Base-by-base conservation (phyloP, 129 eudicot genomes). In the sunflower (Helianthus annuus) region DNA sequence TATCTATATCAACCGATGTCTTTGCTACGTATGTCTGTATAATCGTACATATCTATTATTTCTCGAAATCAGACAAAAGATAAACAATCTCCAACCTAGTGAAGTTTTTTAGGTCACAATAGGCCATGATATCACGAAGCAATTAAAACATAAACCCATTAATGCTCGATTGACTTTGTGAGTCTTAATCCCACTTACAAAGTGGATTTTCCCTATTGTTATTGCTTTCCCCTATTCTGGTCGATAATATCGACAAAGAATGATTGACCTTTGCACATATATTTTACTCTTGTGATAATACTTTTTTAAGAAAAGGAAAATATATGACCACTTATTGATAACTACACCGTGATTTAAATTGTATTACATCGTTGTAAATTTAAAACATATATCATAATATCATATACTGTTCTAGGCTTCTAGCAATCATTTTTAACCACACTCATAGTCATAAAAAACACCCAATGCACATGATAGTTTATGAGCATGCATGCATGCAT, bases 101-200 rank as follows among this genome's bases (percentile, higher is more conserved):
- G 45, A 60, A 11, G 44, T 60, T 12, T 60, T 29, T 60, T 13
- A 27, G 66, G 66, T 60, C 45, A 60, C 2, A 32, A 29, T 13
- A 56, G 13, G 10, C 69, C 48, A 48, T 81, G 76, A 84, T 75
- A 70, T 66, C 86, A 75, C 53, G 65, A 75, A 78, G 80, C 81
- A 76, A 55, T 72, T 40, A 36, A 71, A 71, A 85, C 84, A 78
- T 82, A 66, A 85, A 79, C 64, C 66, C 80, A 79, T 81, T 75
- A 69, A 78, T 65, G 69, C 80, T 75, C 57, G 62, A 69, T 72
- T 79, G 84, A 82, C 83, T 85, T 76, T 69, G 75, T 76, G 82
- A 82, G 82, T 71, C 75, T 40, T 71, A 76, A 68, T 76, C 77
- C 86, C 89, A 85, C 89, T 85, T 78, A 48, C 76, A 32, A 81